Conservation (phyloP, 352 stramenopile species). For the Globisporangium alternatum region DNA sequence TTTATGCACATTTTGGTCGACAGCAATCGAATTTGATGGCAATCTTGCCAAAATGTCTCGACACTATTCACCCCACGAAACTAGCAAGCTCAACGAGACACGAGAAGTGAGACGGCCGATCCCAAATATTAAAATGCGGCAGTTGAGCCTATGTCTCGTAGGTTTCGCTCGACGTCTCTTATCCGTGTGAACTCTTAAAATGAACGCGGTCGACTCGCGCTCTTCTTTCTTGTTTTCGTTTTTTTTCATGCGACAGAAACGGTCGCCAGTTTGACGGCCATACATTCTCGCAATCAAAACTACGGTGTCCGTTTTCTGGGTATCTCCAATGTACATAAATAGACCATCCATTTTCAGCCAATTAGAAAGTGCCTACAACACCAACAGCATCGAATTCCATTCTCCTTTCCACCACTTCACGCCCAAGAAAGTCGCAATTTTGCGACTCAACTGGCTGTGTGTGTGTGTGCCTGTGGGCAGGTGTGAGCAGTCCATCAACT, state of each 20-base stretch:
- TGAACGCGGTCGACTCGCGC: not conserved
- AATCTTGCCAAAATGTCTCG: no score
- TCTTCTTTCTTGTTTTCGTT: not conserved
- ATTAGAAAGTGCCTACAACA: not conserved
- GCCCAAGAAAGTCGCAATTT: not conserved
- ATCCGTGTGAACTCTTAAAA: no score
- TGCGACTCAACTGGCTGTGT: no score
- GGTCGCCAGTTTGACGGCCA: not conserved
- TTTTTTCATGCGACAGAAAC: not conserved
- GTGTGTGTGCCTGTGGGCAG: not conserved
- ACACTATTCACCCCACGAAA: no score
- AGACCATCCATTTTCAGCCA: not conserved
- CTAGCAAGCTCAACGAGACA: no score
- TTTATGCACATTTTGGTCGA: no score
- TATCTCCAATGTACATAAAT: not conserved
- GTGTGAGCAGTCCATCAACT: conserved; percentile 3
- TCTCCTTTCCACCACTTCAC: not conserved
- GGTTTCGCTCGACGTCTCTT: no score
- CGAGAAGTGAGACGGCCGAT: no score
- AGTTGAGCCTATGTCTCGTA: no score
- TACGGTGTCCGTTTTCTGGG: not conserved
- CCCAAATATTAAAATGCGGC: no score
- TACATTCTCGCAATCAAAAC: not conserved
- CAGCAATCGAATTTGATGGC: no score
- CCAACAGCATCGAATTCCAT: not conserved